Evolutionary conservation across 169 alveolate genomes (phyloP).

Genomic region (Plasmodium gallinaceum): DNA sequence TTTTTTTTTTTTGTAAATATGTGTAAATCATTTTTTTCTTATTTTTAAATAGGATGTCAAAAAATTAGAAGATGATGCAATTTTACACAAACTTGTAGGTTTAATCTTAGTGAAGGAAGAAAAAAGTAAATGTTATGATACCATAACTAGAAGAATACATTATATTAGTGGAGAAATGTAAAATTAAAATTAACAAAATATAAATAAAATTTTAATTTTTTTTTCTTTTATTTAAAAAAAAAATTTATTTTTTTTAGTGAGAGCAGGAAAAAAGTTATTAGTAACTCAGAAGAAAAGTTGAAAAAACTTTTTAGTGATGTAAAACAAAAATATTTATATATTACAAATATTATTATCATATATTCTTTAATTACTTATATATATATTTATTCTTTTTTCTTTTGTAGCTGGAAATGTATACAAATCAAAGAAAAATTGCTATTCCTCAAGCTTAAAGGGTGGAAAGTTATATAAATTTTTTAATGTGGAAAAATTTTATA

Average conservation of each 20-base stretch:
- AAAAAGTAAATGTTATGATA: conserved; percentile 56
- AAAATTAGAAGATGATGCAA: conserved; percentile 42
- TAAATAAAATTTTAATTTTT: not conserved
- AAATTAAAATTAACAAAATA: not conserved
- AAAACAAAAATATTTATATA: not conserved
- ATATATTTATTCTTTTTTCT: conserved; percentile 11
- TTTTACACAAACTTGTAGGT: conserved; percentile 56
- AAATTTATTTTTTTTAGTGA: conserved; percentile 28
- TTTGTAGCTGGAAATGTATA: conserved; percentile 39
- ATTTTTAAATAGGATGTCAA: conserved; percentile 42
- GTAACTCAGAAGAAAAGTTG: conserved; percentile 62
- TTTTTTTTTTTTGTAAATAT: too few species aligned
- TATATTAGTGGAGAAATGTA: conserved; percentile 66
- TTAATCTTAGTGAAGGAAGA: conserved; percentile 48
- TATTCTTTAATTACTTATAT: not conserved
- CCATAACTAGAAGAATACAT: conserved; percentile 53
- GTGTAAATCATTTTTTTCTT: not conserved
- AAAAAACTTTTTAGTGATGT: conserved; percentile 70
- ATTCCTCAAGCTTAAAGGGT: conserved; percentile 27
- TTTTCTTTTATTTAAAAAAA: not conserved
- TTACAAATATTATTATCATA: not conserved
- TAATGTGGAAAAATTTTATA: not conserved
- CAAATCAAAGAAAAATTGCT: conserved; percentile 65
- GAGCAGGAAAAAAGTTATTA: conserved; percentile 59
- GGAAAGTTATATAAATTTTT: not conserved